Evolutionary conservation across 2,329 filamentous ascomycete genomes (phyloP), one percentile per base, ranked within the genome.

Genomic region (Onygenales sp.): DNA sequence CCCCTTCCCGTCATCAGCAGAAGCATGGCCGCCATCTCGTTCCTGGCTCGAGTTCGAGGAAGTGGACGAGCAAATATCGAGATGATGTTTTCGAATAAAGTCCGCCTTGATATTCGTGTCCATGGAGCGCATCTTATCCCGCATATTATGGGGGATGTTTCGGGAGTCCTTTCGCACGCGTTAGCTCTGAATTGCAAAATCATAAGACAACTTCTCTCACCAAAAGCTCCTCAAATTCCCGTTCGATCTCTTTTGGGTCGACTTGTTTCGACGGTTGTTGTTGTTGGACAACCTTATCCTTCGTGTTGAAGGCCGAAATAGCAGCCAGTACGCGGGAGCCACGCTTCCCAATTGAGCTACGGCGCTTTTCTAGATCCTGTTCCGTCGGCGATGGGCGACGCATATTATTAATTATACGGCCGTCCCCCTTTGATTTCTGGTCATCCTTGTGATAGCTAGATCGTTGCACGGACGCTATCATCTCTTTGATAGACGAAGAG

Each of bases 81-180:
- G 82, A 77, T 87, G 82, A 77, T 87, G 88, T 67, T 95, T 91
- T 51, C 86, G 85, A 62, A 97, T 90, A 63, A 98, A 94, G 65
- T 97, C 91, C 66, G 90, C 88, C 72, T 98, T 98, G 74, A 97
- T 91, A 38, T 87, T 86, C 59, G 89, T 80, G 58, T 88, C 89
- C 56, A 98, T 75, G 54, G 85, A 91, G 45, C 92, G 82, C 90
- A 98, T 96, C 73, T 94, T 94, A 69, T 92, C 89, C 53, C 92
- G 81, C 77, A 95, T 90, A 59, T 95, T 87, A 64, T 94, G 88
- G 2, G 92, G 91, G 52, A 97, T 95, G 63, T 97, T 95, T 58
- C 92, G 82, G 14, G 91, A 84, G 66, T 95, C 89, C 69, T 95
- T 10, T 38, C n/a, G 10, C 8, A 2, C 13, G 11, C 7, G n/a